Conservation (phyloP, 805 yeast species). For the Hagleromyces aurorensis region DNA sequence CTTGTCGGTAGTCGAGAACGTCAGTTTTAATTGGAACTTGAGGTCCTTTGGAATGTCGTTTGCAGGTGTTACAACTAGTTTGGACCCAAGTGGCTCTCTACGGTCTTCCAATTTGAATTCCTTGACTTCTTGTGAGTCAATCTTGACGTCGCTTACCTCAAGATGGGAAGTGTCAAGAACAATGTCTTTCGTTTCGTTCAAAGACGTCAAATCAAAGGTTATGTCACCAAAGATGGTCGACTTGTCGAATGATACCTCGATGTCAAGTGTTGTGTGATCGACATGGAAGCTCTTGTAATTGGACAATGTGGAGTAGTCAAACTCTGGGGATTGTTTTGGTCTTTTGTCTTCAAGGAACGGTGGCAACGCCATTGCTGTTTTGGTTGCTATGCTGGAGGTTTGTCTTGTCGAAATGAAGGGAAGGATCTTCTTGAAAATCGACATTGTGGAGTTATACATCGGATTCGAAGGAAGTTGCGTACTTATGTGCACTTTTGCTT, state of each 20-base stretch:
- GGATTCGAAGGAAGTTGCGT: too few species aligned
- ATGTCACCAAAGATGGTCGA: conserved; percentile 51
- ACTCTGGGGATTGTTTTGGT: conserved; percentile 38
- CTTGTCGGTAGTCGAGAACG: conserved; percentile 60
- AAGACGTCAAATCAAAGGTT: conserved; percentile 35
- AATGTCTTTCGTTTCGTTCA: conserved; percentile 32
- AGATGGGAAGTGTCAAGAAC: conserved; percentile 65
- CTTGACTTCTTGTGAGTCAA: conserved; percentile 12
- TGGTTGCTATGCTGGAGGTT: too few species aligned
- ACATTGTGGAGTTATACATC: too few species aligned
- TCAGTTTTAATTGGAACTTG: conserved; percentile 33
- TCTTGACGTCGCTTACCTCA: conserved; percentile 34
- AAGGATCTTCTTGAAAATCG: too few species aligned
- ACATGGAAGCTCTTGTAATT: conserved; percentile 52
- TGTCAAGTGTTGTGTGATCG: conserved; percentile 42
- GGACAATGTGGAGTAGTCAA: conserved; percentile 74
- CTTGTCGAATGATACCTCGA: conserved; percentile 48
- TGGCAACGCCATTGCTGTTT: conserved; percentile 24
- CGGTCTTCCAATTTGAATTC: conserved; percentile 34
- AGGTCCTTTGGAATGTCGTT: conserved; percentile 6
- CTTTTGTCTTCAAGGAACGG: conserved; percentile 21
- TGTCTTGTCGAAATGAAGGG: too few species aligned
- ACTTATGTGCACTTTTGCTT: too few species aligned
- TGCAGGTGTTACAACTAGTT: conserved; percentile 33
- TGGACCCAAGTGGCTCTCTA: conserved; percentile 52